Evolutionary conservation across 305 asterid species (phyloP).

Genomic region (Fraxinus dipetala): DNA sequence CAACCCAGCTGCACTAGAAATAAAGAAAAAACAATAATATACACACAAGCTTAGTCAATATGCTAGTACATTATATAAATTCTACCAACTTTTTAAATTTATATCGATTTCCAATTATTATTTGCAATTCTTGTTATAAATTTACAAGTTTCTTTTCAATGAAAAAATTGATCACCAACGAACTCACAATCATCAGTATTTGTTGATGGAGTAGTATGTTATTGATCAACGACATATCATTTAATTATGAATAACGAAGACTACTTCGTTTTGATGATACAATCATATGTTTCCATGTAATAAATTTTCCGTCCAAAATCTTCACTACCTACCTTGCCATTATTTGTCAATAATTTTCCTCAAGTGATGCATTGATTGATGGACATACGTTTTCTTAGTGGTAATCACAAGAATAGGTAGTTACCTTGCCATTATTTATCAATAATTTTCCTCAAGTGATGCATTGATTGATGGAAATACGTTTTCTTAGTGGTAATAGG

Average conservation of each 20-base stretch:
- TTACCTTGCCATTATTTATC: too few species aligned
- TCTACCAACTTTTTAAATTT: background rate
- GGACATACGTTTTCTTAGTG: background rate
- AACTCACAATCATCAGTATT: background rate
- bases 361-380: background rate
- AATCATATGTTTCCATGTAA: background rate
- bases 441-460: background rate
- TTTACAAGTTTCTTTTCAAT: background rate
- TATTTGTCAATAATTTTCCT: background rate
- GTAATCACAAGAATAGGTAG: background rate
- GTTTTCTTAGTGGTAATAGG: background rate
- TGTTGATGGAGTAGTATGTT: too few species aligned
- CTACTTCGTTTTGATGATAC: background rate
- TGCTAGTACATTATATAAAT: background rate
- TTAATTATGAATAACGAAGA: too few species aligned
- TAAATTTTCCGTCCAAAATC: too few species aligned
- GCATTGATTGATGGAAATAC: background rate
- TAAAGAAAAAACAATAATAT: background rate
- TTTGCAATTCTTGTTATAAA: too few species aligned
- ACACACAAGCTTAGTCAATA: background rate
- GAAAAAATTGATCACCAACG: background rate
- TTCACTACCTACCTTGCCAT: too few species aligned
- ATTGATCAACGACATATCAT: background rate
- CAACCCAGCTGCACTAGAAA: background rate
- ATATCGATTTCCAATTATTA: background rate